Evolutionary conservation across 768 basidiomycete genomes (phyloP).

Genomic region (Lactifluus echinatus): DNA sequence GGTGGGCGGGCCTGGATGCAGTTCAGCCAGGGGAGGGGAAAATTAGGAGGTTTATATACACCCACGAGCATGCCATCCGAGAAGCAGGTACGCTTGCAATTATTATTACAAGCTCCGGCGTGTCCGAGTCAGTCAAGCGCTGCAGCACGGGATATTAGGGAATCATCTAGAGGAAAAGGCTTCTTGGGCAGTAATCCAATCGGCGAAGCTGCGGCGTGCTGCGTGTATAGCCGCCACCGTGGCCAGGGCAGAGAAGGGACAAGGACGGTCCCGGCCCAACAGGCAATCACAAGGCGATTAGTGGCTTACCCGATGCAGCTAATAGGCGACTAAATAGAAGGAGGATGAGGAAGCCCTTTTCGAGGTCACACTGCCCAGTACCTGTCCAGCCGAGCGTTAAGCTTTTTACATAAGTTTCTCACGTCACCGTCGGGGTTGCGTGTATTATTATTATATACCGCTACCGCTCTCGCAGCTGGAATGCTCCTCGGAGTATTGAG

Average conservation of each 20-base stretch:
- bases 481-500: background rate
- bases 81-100: conserved; percentile 8
- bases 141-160: conserved; percentile 15
- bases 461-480: background rate
- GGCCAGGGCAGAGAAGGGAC: conserved; percentile 5
- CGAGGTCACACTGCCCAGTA: conserved; percentile 13
- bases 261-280: conserved; percentile 5
- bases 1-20: background rate
- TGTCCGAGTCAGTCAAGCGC: conserved; percentile 12
- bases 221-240: conserved; percentile 3
- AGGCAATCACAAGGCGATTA: conserved; percentile 12
- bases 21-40: background rate
- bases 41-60: conserved; percentile 8
- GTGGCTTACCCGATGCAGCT: conserved; percentile 13
- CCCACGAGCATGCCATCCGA: background rate
- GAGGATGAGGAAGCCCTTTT: conserved; percentile 4
- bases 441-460: background rate
- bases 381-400: conserved; percentile 13
- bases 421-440: conserved; percentile 10
- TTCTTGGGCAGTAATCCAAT: background rate
- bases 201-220: conserved; percentile 14
- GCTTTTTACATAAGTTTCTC: conserved; percentile 17
- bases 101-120: conserved; percentile 16
- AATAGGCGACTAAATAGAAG: conserved; percentile 15
- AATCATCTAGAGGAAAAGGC: conserved; percentile 15